A percentile compares a stretch with the other conserved stretches of the same genome.
Evolutionary conservation across 139 green algal species (phyloP).

Genomic region (Closterium sp.): DNA sequence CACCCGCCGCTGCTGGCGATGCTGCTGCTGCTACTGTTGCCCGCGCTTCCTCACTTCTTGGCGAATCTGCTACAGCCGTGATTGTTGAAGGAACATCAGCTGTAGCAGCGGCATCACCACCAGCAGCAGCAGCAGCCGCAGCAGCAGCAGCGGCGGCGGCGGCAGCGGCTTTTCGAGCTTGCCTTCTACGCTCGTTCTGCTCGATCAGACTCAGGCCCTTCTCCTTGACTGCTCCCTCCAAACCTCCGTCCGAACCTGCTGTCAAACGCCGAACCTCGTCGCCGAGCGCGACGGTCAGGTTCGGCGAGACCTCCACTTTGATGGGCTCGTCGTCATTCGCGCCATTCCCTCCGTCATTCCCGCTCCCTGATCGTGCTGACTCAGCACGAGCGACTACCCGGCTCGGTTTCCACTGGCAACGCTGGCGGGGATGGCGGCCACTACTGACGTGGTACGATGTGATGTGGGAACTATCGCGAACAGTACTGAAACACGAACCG

Average conservation of each 20-base stretch:
- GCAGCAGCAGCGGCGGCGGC: not conserved
- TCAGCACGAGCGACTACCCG: not conserved
- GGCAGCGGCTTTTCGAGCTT: not conserved
- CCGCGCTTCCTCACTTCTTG: not conserved
- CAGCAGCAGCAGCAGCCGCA: not conserved
- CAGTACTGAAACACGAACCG: not conserved
- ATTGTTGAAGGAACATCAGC: not conserved
- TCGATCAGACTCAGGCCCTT: not conserved
- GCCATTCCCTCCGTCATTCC: no score
- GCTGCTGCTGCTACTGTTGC: not conserved
- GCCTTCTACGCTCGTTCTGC: not conserved
- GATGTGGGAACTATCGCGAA: not conserved
- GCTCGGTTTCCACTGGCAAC: not conserved
- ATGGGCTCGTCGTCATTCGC: not conserved
- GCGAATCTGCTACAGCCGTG: not conserved
- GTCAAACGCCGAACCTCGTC: not conserved
- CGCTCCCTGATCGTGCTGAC: not conserved
- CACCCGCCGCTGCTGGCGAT: not conserved
- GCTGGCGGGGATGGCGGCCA: not conserved
- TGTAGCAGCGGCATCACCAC: not conserved
- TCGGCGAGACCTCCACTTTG: not conserved
- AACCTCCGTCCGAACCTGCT: not conserved
- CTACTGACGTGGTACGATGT: not conserved
- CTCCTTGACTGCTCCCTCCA: not conserved
- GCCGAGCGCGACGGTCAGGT: not conserved